A percentile compares a stretch with the other conserved stretches of the same genome.
phyloP scores from a whole-genome alignment of 2,329 filamentous ascomycete species.

The Macrophomina pseudophaseolina region DNA sequence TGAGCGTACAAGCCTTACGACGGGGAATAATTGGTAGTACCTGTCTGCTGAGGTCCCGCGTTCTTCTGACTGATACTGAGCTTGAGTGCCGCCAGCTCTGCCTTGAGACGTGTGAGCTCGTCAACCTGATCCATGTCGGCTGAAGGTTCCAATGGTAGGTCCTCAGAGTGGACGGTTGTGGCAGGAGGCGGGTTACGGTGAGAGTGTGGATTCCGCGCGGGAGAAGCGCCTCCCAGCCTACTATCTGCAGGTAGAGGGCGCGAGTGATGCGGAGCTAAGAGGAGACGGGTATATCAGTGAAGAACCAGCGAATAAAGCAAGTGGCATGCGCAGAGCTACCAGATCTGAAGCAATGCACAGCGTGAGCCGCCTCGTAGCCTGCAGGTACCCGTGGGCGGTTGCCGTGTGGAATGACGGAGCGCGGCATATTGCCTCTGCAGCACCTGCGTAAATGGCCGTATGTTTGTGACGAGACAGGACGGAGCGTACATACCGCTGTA shows the following conservation, averaged over 20 bases:
- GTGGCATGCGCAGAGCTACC: not conserved
- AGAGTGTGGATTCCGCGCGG: not conserved
- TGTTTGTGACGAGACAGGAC: not conserved
- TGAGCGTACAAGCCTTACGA: not conserved
- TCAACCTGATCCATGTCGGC: not conserved
- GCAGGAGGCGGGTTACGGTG: not conserved
- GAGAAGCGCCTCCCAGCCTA: not conserved
- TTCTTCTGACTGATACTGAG: not conserved
- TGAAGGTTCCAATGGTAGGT: not conserved
- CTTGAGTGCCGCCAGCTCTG: slow-evolving; percentile 4
- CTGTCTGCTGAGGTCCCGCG: not conserved
- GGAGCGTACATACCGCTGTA: not conserved
- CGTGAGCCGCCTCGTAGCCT: not conserved
- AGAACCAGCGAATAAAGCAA: too few species aligned
- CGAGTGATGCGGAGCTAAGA: slow-evolving; percentile 18
- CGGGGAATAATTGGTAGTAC: not conserved
- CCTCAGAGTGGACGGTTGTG: not conserved
- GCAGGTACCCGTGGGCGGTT: slow-evolving; percentile 24
- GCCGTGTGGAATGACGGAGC: slow-evolving; percentile 17
- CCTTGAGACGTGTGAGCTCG: not conserved
- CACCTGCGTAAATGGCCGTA: not conserved
- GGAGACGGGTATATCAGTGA: not conserved
- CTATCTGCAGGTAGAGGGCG: slow-evolving; percentile 4
- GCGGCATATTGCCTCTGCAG: slow-evolving; percentile 15
- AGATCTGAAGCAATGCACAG: not conserved